Evolutionary conservation across 148 eudicot genomes (phyloP), one percentile per base, ranked within the genome.

Genomic region (Vaccinium vitisidaea): DNA sequence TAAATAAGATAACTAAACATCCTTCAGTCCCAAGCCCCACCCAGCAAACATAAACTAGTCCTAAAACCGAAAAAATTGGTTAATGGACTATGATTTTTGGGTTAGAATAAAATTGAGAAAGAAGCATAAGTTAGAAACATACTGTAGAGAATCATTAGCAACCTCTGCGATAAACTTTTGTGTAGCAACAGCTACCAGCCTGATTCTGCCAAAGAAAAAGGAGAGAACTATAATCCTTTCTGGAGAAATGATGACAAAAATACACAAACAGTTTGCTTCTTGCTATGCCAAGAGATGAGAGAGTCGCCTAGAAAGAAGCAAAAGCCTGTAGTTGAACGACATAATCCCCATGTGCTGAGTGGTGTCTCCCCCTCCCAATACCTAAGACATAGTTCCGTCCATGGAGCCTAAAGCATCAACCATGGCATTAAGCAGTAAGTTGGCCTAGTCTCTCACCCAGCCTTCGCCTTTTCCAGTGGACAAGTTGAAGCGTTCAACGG

Each of bases 121-220:
- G 74, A 36, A 74, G 83, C 71, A 79, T 23, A 63, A 59, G 50
- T 81, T 23, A 69, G 48, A 53, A 82, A 90, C 98, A 18, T 95
- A 95, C 98, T 93, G 98, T 87, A 93, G 94, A 69, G 99, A 92
- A 84, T 96, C 99, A 75, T 93, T 89, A 14, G 99, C 99, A 83
- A 96, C 93, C 84, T 96, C 99, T 2, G 97, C 87, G 74, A 96
- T 88, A 49, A 96, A 96, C 85, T 96, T 96, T 90, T 96, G 99
- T 8, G 99, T 92, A 81, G 99, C 98, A 86, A 96, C 99, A 73
- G 98, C 92, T 32, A 96, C 98, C 79, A 96, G 91, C 88, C 99
- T 87, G 58, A 92, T 94, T 88, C 98, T 95, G 92, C 58, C 75
- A 84, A 55, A 71, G 39, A 12, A 77, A 81, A 67, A 25, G 63